Evolutionary conservation across 1,284 basidiomycete species (phyloP).

Genomic region (Ustilago cynodontis): DNA sequence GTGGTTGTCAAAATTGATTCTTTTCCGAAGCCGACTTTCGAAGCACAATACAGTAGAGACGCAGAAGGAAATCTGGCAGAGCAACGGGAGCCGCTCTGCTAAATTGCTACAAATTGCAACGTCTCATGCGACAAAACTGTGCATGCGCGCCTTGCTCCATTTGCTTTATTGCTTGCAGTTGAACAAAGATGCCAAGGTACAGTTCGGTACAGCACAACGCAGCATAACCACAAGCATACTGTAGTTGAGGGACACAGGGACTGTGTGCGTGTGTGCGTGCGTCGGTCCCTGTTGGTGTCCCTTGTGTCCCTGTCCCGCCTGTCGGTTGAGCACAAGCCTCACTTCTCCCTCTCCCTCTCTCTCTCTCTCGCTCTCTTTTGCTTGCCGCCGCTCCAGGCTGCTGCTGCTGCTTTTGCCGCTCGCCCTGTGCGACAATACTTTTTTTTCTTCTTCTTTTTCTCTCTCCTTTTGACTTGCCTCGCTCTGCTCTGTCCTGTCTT

Average conservation of each 20-base stretch:
- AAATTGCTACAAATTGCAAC: not conserved
- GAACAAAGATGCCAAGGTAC: not conserved
- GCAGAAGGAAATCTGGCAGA: not conserved
- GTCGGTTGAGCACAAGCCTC: not conserved
- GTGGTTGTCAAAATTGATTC: not conserved
- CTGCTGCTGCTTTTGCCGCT: too few relatives aligned
- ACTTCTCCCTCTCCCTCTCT: not conserved
- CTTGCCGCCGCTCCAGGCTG: too few relatives aligned
- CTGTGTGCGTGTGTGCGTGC: not conserved
- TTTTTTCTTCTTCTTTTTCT: too few relatives aligned
- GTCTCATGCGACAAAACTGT: slow-evolving; percentile 1
- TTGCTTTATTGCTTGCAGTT: not conserved
- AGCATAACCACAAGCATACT: too few relatives aligned
- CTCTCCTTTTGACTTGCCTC: not conserved
- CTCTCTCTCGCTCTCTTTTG: not conserved
- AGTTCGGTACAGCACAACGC: not conserved
- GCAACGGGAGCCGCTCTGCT: not conserved
- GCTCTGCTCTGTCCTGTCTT: not conserved
- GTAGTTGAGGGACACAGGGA: too few relatives aligned
- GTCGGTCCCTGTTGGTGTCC: slow-evolving; percentile 1
- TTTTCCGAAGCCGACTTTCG: slow-evolving; percentile 3
- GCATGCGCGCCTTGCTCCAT: not conserved
- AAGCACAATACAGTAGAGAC: not conserved
- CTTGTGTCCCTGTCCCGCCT: slow-evolving; percentile 3
- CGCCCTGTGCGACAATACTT: not conserved